These are phyloP conservation scores for Claviceps sp. DNA, from an alignment of 2,329 filamentous ascomycete genomes.

Conservation along the genomic window DNA sequence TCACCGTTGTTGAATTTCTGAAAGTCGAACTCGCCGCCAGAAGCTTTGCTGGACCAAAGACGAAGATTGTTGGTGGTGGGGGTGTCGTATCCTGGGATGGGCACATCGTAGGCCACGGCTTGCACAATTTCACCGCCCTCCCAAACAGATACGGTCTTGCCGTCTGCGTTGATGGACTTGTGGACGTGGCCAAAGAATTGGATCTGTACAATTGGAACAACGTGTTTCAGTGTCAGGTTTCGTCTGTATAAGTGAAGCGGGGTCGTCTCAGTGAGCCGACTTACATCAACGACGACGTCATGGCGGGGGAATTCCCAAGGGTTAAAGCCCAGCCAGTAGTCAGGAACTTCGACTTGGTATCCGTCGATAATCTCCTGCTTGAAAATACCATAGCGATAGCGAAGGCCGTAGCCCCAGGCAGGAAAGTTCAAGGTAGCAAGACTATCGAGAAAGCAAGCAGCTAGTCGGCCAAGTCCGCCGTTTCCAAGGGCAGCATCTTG, in stretches of 20 bases:
- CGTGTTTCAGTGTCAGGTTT: neutral
- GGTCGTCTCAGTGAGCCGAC: slow-evolving; percentile 10
- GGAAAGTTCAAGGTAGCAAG: slow-evolving; percentile 89
- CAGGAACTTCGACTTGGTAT: slow-evolving; percentile 94
- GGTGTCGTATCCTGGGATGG: slow-evolving; percentile 82
- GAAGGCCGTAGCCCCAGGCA: slow-evolving; percentile 91
- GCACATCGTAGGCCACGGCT: slow-evolving; percentile 86
- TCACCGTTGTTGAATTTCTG: slow-evolving; percentile 98
- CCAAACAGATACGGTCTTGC: slow-evolving; percentile 66
- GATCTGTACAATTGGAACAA: slow-evolving; percentile 34
- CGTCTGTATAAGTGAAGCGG: neutral
- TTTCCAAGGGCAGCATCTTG: slow-evolving; percentile 95
- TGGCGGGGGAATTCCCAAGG: slow-evolving; percentile 97
- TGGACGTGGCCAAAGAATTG: slow-evolving; percentile 86
- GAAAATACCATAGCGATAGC: slow-evolving; percentile 96
- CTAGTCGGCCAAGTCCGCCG: slow-evolving; percentile 84
- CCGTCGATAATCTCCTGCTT: slow-evolving; percentile 98
- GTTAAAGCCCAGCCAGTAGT: slow-evolving; percentile 99
- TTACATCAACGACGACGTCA: slow-evolving; percentile 79
- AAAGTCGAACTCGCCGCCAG: slow-evolving; percentile 96
- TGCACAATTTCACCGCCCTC: slow-evolving; percentile 87
- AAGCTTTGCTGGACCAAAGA: slow-evolving; percentile 94
- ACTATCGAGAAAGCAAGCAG: slow-evolving; percentile 94
- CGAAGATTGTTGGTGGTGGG: slow-evolving; percentile 90
- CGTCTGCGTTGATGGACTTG: slow-evolving; percentile 61